phyloP scores from a whole-genome alignment of 257 asterid genomes.

The Fraxinus pennsylvanica region DNA sequence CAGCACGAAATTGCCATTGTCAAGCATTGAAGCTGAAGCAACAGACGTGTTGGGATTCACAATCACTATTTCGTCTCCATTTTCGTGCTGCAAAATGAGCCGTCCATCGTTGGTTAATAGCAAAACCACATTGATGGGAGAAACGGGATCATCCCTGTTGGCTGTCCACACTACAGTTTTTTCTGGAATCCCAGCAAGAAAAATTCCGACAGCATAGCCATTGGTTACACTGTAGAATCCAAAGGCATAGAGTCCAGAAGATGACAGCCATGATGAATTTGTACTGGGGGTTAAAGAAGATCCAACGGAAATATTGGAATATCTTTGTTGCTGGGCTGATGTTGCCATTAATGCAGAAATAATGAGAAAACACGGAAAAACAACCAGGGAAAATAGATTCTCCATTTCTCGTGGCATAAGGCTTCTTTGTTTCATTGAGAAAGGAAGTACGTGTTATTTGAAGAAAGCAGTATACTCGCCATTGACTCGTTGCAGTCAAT shows the following conservation, averaged over 20 bases:
- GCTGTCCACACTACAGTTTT: slow-evolving; percentile 43
- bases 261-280: slow-evolving; percentile 32
- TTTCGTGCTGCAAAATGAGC: slow-evolving; percentile 21
- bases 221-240: slow-evolving; percentile 27
- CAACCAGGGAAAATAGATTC: neutral
- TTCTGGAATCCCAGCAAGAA: slow-evolving; percentile 13
- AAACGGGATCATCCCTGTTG: slow-evolving; percentile 23
- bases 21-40: slow-evolving; percentile 32
- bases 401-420: neutral
- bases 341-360: neutral
- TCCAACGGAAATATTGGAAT: neutral
- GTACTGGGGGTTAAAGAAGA: neutral
- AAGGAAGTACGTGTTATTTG: neutral
- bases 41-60: neutral
- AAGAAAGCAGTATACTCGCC: neutral
- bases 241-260: slow-evolving; percentile 26
- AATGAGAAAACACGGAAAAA: neutral
- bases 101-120: slow-evolving; percentile 25
- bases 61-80: neutral
- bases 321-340: neutral
- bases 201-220: slow-evolving; percentile 32
- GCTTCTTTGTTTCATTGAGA: neutral
- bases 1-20: slow-evolving; percentile 39
- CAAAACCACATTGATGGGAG: slow-evolving; percentile 15
- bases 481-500: neutral